These are phyloP conservation scores for Colletotrichum tanaceti DNA, from an alignment of 2,329 filamentous ascomycete species.

Conservation along the genomic window DNA sequence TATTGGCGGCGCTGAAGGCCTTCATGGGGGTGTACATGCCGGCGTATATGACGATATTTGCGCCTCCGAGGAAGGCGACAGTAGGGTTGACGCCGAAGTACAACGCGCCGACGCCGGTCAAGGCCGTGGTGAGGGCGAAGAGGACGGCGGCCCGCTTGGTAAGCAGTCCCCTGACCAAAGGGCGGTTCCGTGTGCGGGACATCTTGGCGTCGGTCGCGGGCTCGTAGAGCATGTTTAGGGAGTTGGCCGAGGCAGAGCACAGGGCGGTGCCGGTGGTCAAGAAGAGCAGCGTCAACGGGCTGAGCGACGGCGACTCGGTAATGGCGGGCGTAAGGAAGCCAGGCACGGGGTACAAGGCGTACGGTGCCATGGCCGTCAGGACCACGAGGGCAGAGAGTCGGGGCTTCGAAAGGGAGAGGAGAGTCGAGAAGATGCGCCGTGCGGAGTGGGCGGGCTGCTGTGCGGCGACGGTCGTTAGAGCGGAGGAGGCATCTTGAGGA, in stretches of 20 bases:
- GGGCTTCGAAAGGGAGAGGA: slow-evolving; percentile 94
- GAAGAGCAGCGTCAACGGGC: slow-evolving; percentile 90
- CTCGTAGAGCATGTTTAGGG: slow-evolving; percentile 98
- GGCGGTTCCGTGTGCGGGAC: slow-evolving; percentile 91
- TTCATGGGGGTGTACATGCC: slow-evolving; percentile 95
- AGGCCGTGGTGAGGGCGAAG: slow-evolving; percentile 82
- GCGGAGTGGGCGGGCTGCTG: slow-evolving; percentile 62
- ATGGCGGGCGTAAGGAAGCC: slow-evolving; percentile 79
- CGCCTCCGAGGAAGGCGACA: slow-evolving; percentile 83
- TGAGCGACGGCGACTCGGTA: slow-evolving; percentile 80
- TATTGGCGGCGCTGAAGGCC: slow-evolving; percentile 86
- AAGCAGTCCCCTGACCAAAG: slow-evolving; percentile 85
- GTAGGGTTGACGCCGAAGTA: slow-evolving; percentile 96
- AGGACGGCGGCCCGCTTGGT: slow-evolving; percentile 75
- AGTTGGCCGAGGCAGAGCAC: slow-evolving; percentile 90
- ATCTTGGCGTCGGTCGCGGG: slow-evolving; percentile 90
- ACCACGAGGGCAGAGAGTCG: slow-evolving; percentile 92
- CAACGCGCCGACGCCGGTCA: slow-evolving; percentile 76
- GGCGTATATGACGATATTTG: slow-evolving; percentile 91
- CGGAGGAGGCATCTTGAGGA: slow-evolving; percentile 65
- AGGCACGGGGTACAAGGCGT: slow-evolving; percentile 92
- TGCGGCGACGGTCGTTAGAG: slow-evolving; percentile 64
- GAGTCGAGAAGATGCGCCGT: slow-evolving; percentile 78
- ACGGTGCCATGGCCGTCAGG: slow-evolving; percentile 88
- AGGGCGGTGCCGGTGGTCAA: slow-evolving; percentile 90